phyloP scores from a whole-genome alignment of 179 eudicot species.

The Carnegiea gigantea region DNA sequence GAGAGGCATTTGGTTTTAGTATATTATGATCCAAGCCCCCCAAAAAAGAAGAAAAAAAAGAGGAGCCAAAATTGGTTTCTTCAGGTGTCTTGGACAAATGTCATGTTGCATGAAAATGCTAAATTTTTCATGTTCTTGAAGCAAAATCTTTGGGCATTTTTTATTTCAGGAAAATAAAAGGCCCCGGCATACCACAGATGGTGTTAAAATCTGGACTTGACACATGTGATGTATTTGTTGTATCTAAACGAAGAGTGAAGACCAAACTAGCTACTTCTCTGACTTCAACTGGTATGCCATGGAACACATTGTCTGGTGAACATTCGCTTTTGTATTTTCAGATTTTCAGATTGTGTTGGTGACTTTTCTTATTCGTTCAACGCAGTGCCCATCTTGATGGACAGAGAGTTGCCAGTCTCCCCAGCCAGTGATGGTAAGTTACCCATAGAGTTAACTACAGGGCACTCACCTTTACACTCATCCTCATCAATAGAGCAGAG shows the following conservation, averaged over 20 bases:
- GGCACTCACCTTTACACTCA: constrained; percentile 32
- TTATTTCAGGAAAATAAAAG: constrained; percentile 52
- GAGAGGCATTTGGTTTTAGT: too few species aligned
- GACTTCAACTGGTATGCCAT: constrained; percentile 41
- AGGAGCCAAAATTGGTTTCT: too few species aligned
- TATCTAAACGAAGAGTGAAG: constrained; percentile 53
- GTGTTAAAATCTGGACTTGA: constrained; percentile 62
- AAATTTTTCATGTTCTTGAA: background rate
- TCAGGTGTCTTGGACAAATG: too few species aligned
- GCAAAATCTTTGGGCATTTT: background rate
- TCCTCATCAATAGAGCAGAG: constrained; percentile 31
- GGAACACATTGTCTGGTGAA: background rate
- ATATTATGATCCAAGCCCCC: too few species aligned
- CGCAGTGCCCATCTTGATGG: constrained; percentile 32
- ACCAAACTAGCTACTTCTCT: constrained; percentile 45
- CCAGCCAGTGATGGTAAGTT: constrained; percentile 11
- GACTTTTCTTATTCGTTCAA: constrained; percentile 6
- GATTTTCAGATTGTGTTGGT: background rate
- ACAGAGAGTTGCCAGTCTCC: constrained; percentile 16
- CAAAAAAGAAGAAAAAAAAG: too few species aligned
- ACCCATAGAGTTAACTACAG: constrained; percentile 31
- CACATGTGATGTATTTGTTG: constrained; percentile 55
- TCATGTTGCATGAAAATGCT: too few species aligned
- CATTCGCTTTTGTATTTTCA: background rate
- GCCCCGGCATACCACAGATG: constrained; percentile 48